These are phyloP conservation scores for Kwoniella sp. DNA, from an alignment of 768 basidiomycete genomes.

Conservation along the genomic window DNA sequence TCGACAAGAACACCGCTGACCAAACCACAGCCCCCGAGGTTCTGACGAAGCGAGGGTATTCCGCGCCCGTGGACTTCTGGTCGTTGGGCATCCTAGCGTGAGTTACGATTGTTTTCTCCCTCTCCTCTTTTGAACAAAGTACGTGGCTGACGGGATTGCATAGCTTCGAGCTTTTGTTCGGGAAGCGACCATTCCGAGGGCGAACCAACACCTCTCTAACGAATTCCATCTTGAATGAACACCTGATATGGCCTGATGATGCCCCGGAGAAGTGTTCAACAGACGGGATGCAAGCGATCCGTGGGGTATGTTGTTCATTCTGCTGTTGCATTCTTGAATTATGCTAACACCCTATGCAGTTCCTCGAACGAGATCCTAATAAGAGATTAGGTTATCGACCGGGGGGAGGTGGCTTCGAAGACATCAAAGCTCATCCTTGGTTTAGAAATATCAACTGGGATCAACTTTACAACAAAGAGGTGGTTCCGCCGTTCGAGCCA, in stretches of 20 bases:
- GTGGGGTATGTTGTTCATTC: conserved; percentile 69
- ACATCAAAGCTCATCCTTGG: conserved; percentile 82
- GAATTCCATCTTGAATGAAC: conserved; percentile 85
- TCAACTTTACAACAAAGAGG: conserved; percentile 65
- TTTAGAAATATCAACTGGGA: conserved; percentile 80
- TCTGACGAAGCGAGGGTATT: conserved; percentile 88
- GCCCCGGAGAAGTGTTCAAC: conserved; percentile 76
- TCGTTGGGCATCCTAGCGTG: conserved; percentile 87
- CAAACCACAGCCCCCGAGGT: conserved; percentile 73
- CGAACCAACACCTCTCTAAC: conserved; percentile 90
- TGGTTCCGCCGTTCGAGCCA: conserved; percentile 81
- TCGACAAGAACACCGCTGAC: conserved; percentile 10
- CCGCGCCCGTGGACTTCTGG: conserved; percentile 95
- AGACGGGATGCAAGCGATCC: conserved; percentile 74
- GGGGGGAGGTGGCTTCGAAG: conserved; percentile 75
- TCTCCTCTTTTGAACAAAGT: too few relatives aligned
- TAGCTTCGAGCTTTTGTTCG: conserved; percentile 79
- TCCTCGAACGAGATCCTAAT: conserved; percentile 80
- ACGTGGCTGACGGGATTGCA: conserved; percentile 4
- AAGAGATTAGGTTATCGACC: conserved; percentile 78
- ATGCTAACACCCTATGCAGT: conserved; percentile 58
- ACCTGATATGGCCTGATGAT: conserved; percentile 85
- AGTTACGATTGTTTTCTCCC: conserved; percentile 13
- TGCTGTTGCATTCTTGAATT: not conserved
- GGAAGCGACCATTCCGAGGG: conserved; percentile 87